phyloP scores from a whole-genome alignment of 1,284 basidiomycete species.

The Volvariella volvacea region DNA sequence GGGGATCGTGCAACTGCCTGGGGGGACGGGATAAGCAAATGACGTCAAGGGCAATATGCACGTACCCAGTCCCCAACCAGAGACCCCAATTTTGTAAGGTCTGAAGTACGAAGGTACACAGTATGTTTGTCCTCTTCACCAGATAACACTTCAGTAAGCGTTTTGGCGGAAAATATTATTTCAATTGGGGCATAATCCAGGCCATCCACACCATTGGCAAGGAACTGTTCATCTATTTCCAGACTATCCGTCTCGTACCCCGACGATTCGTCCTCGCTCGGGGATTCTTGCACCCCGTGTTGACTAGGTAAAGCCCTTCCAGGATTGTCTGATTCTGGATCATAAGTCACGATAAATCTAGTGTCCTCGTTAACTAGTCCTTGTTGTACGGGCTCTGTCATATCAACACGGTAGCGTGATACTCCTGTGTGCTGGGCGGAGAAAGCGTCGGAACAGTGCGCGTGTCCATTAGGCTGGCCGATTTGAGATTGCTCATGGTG shows the following conservation, averaged over 20 bases:
- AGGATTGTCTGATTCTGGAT: constrained; percentile 16
- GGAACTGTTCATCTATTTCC: constrained; percentile 69
- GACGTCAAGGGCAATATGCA: constrained; percentile 4
- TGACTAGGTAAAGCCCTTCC: constrained; percentile 6
- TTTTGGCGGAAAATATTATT: constrained; percentile 14
- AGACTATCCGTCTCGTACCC: constrained; percentile 32
- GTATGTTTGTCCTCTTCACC: constrained; percentile 35
- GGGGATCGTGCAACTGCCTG: constrained; percentile 29
- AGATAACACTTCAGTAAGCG: constrained; percentile 27
- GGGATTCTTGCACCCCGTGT: constrained; percentile 7
- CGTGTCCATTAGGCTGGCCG: constrained; percentile 10
- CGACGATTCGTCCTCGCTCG: constrained; percentile 15
- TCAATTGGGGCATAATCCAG: constrained; percentile 1
- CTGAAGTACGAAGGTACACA: constrained; percentile 51
- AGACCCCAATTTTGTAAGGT: constrained; percentile 69
- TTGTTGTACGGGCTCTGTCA: constrained; percentile 68
- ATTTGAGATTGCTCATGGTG: constrained; percentile 17
- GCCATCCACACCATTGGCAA: constrained; percentile 19
- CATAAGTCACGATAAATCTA: constrained; percentile 46
- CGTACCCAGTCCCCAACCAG: constrained; percentile 88
- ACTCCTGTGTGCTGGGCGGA: constrained; percentile 8
- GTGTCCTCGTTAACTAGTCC: constrained; percentile 55
- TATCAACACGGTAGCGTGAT: constrained; percentile 36
- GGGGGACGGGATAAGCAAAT: constrained; percentile 7
- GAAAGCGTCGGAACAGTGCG: background rate